Base-by-base conservation (phyloP, 2,329 filamentous ascomycete genomes). In the Setomelanomma holmii region DNA sequence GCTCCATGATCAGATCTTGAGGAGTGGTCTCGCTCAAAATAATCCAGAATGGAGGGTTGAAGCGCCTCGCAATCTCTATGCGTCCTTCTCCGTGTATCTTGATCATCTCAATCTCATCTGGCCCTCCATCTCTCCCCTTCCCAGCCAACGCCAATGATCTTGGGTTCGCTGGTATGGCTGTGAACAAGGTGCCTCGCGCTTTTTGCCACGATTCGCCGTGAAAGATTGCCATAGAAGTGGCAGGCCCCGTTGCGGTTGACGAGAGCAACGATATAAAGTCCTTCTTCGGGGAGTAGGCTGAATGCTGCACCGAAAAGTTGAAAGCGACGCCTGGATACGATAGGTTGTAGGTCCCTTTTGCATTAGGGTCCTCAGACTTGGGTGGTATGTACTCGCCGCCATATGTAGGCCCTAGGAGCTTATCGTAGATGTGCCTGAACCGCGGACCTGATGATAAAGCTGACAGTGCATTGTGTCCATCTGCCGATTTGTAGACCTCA, bases 251-350 rank as follows among this genome's bases (percentile, higher is more conserved):
- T 16, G 88, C 86, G 0, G 89, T 85, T 0, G 91, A 90, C 0
- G 91, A 92, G 14, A 98, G 82, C 33, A 97, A 78, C 0, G 91
- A 89, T 23, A 97, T 92, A 56, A 96, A 92, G 68, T 98, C 93
- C 55, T 85, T 84, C 46, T 86, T 82, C 1, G 88, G 83, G 3
- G 89, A 90, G 81, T 91, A 97, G 19, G 87, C 85, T 1, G 89
- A 86, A 51, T 84, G 79, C 43, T 87, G 83, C 23, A 98, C 80
- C 0, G 91, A 87, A 61, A 99, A 99, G 33, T 89, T 93, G 72
- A 98, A 97, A 0, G 93, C 91, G 23, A 99, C 87, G 0, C 95
- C 95, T 1, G 93, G 93, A 75, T 97, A 99, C 1, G 93, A 98
- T 27, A 99, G 80, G 27, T 96, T 87, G 69, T 98, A 99, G 19